phyloP scores from a whole-genome alignment of 2,329 filamentous ascomycete genomes.

The Fusarium agapanthi region DNA sequence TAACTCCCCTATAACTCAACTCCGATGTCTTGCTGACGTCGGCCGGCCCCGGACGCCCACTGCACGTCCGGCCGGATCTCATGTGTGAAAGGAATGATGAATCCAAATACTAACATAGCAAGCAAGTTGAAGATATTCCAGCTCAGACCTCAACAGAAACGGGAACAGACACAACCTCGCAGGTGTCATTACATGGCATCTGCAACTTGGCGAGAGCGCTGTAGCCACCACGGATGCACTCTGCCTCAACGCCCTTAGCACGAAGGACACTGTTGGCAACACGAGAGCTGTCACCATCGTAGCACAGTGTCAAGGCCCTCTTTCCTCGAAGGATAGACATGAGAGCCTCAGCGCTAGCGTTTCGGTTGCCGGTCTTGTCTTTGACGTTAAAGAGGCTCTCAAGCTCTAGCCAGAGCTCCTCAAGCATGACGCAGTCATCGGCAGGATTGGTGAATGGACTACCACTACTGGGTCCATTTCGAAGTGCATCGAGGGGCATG shows the following conservation, averaged over 20 bases:
- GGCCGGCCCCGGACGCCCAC: constrained; percentile 34
- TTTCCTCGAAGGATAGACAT: constrained; percentile 46
- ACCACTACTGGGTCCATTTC: constrained; percentile 39
- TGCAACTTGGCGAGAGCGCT: constrained; percentile 39
- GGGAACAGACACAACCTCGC: constrained; percentile 33
- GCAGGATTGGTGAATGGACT: constrained; percentile 55
- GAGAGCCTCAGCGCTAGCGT: constrained; percentile 41
- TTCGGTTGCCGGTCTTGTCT: constrained; percentile 41
- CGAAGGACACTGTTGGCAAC: constrained; percentile 64
- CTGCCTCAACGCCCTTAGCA: constrained; percentile 58
- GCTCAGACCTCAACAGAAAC: constrained; percentile 39
- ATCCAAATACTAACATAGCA: neutral
- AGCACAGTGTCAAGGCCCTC: constrained; percentile 59
- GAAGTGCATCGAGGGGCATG: constrained; percentile 52
- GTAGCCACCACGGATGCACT: constrained; percentile 56
- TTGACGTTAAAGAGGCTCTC: constrained; percentile 53
- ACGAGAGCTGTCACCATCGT: constrained; percentile 62
- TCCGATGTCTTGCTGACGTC: neutral
- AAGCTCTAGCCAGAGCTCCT: constrained; percentile 58
- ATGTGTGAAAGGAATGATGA: neutral
- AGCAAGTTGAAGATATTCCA: neutral
- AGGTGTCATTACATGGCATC: constrained; percentile 40
- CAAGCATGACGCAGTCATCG: constrained; percentile 54
- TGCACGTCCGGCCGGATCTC: constrained; percentile 31
- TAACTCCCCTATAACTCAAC: neutral